phyloP scores from a whole-genome alignment of 1,284 basidiomycete species.

The Puccinia sorghi region DNA sequence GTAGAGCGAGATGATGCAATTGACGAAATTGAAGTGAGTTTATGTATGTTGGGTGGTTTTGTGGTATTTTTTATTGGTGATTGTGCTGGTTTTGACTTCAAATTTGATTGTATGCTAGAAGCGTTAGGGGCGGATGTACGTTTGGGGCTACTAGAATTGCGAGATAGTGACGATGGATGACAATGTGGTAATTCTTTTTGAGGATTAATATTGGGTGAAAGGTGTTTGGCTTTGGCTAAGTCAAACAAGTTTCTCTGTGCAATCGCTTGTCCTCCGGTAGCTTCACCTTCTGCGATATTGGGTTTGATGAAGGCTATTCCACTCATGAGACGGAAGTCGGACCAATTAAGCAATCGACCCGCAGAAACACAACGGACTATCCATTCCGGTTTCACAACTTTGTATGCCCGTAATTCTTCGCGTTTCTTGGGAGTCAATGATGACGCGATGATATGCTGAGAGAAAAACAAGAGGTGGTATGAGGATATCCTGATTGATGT shows the following conservation, averaged over 20 bases:
- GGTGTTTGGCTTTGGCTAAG: constrained; percentile 24
- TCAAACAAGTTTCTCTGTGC: constrained; percentile 26
- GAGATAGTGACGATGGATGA: constrained; percentile 13
- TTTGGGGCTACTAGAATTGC: neutral
- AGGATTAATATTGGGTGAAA: neutral
- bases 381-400: constrained; percentile 84
- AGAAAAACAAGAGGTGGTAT: constrained; percentile 60
- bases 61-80: constrained; percentile 3
- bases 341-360: constrained; percentile 74
- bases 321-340: constrained; percentile 62
- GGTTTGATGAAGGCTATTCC: neutral
- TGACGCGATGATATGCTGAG: constrained; percentile 76
- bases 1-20: neutral
- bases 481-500: constrained; percentile 59
- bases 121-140: neutral
- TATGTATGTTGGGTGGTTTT: constrained; percentile 50
- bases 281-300: constrained; percentile 29
- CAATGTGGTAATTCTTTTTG: neutral
- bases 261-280: constrained; percentile 29
- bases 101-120: constrained; percentile 7
- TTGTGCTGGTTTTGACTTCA: neutral
- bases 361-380: constrained; percentile 72
- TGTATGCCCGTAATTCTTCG: constrained; percentile 81
- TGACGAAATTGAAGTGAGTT: neutral
- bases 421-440: constrained; percentile 86